Percentiles rank a stretch among this genome's conserved stretches.
phyloP scores from a whole-genome alignment of 768 basidiomycete species.

The Tylopilus balloui region DNA sequence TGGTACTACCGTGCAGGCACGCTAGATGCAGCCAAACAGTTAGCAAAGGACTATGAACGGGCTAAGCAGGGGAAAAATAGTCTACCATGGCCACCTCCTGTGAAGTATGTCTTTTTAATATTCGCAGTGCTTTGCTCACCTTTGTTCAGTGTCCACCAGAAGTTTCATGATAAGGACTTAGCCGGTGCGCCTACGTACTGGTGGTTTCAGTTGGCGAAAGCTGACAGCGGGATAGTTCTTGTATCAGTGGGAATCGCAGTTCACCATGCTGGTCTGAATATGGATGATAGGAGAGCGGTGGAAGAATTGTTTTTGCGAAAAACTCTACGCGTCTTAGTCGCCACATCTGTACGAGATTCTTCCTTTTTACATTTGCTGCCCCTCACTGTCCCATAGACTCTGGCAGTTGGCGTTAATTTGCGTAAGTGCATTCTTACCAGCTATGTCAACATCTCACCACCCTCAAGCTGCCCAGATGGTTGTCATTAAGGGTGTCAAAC shows the following conservation, averaged over 20 bases:
- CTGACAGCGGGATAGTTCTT: constrained; percentile 43
- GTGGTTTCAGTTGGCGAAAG: not conserved
- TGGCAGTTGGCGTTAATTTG: constrained; percentile 95
- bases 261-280: constrained; percentile 84
- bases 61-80: constrained; percentile 43
- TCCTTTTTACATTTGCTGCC: not conserved
- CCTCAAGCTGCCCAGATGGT: constrained; percentile 83
- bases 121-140: not conserved
- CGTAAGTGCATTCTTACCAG: constrained; percentile 45
- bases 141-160: constrained; percentile 44
- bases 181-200: constrained; percentile 29
- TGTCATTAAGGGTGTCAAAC: constrained; percentile 85
- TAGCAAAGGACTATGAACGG: constrained; percentile 69
- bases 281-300: constrained; percentile 65
- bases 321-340: constrained; percentile 61
- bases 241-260: constrained; percentile 76
- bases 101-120: constrained; percentile 36
- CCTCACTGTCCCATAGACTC: constrained; percentile 53
- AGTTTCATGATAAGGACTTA: constrained; percentile 66
- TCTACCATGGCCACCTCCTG: constrained; percentile 67
- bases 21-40: constrained; percentile 65
- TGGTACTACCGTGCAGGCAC: constrained; percentile 40
- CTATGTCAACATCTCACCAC: not conserved
- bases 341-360: constrained; percentile 66
- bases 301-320: constrained; percentile 73